Base-by-base conservation (phyloP, 352 stramenopile genomes). In the Phytophthora niederhauseri region DNA sequence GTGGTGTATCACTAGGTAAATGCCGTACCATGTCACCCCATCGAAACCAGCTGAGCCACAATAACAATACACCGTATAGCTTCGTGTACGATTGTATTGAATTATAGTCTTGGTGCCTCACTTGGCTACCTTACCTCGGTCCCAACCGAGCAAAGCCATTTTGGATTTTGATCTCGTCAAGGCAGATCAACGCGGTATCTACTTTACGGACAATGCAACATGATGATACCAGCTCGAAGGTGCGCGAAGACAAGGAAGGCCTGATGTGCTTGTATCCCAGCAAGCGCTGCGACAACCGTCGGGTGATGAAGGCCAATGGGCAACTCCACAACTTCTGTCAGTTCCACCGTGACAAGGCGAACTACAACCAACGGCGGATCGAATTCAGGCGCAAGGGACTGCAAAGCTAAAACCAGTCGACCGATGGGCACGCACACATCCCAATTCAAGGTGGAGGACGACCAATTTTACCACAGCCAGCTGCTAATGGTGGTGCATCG, bases 231-330 rank as follows among this genome's bases (percentile, higher is more conserved):
- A 3, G 6, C 30, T 8, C 28, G 2, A 3, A 9, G 3, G 20
- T 4, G 8, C 6, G 26, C 36, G 6, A 22, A 24, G 31, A 49
- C 22, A 30, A 58, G 34, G 31, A 69, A 24, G 17, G 19, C 7
- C 22, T 11, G 15, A 7, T 30, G 6, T 85, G 79, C 36, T 43
- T 66, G 15, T 84, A 87, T 49, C 60, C 72, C 12, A 78, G 66
- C 61, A 87, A 85, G 24, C 68, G 57, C 11, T 89, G 77, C 56
- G 34, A 68, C 5, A 81, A 85, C 36, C 61, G 55, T 19, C 75
- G 78, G 6, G 76, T 68, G 0, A 19, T 73, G 41, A 87, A 87
- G 57, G 59, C 64, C 17, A 82, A 79, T 50, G 76, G 78, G 5
- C 61, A 84, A 14, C 72, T 82, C 5, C 64, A 71, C 41, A 71